Percentiles rank a stretch among this genome's conserved stretches.
phyloP scores from a whole-genome alignment of 495 filamentous ascomycete species.

The Hypoxylon cercidicola region DNA sequence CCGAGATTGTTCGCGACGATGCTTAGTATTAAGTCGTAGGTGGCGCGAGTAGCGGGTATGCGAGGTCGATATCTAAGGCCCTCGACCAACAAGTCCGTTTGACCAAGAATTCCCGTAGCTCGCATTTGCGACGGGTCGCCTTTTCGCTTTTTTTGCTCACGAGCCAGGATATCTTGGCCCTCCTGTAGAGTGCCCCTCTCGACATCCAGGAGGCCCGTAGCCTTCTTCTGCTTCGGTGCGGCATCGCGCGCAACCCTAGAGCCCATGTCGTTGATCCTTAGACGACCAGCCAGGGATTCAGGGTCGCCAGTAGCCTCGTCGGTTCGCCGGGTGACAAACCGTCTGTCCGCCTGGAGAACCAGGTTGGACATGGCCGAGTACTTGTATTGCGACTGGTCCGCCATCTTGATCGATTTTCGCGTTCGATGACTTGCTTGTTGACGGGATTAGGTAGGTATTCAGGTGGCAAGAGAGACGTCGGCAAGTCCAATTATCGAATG shows the following conservation, averaged over 20 bases:
- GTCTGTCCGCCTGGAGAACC: slow-evolving; percentile 98
- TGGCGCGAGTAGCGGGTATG: slow-evolving; percentile 90
- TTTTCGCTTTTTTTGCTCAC: slow-evolving; percentile 89
- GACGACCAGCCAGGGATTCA: slow-evolving; percentile 92
- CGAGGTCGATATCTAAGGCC: slow-evolving; percentile 85
- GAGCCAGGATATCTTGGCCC: slow-evolving; percentile 85
- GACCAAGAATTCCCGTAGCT: slow-evolving; percentile 84
- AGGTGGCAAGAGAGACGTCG: slow-evolving; percentile 22
- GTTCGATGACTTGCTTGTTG: slow-evolving; percentile 17
- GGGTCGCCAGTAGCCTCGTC: slow-evolving; percentile 98
- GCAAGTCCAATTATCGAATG: slow-evolving; percentile 47
- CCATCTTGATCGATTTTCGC: slow-evolving; percentile 64
- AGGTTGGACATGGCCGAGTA: slow-evolving; percentile 99
- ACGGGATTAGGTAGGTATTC: slow-evolving; percentile 8
- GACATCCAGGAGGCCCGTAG: slow-evolving; percentile 69
- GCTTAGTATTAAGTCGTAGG: slow-evolving; percentile 95
- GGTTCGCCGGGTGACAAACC: slow-evolving; percentile 89
- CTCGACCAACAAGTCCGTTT: slow-evolving; percentile 87
- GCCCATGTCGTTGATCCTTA: slow-evolving; percentile 95
- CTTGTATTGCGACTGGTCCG: slow-evolving; percentile 96
- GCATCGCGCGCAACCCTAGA: slow-evolving; percentile 79
- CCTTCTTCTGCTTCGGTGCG: slow-evolving; percentile 81
- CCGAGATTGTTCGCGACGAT: slow-evolving; percentile 89
- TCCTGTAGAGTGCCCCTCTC: slow-evolving; percentile 84
- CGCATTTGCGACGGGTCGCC: slow-evolving; percentile 75